Evolutionary conservation across 1,284 basidiomycete genomes (phyloP).

Genomic region (Gymnopus androsaceus): DNA sequence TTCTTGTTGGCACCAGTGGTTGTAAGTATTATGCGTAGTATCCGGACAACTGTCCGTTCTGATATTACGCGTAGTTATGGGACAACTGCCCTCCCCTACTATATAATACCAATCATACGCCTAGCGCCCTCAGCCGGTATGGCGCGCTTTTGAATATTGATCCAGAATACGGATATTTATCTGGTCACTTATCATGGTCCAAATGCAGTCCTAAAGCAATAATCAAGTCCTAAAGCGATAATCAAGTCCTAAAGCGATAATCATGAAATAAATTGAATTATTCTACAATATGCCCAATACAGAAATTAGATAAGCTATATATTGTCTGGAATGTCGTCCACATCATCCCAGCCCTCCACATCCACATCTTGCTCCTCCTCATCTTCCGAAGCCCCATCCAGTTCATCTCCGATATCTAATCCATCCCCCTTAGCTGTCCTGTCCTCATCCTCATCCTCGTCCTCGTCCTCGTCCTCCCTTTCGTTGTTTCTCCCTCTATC

Average conservation of each 20-base stretch:
- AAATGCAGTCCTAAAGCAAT: background rate
- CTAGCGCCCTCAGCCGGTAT: background rate
- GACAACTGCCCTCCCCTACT: background rate
- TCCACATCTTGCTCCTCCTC: background rate
- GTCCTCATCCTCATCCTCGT: too few relatives aligned
- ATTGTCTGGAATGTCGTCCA: background rate
- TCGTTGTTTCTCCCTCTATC: too few relatives aligned
- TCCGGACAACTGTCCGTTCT: background rate
- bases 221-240: background rate
- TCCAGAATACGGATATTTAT: background rate
- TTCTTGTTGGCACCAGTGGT: background rate
- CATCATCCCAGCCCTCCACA: background rate
- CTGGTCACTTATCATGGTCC: background rate
- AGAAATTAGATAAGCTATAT: background rate
- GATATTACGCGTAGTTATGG: background rate
- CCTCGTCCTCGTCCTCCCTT: too few relatives aligned
- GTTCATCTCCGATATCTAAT: background rate
- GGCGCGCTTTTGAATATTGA: background rate
- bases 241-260: background rate
- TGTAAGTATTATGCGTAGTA: background rate
- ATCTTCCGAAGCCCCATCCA: background rate
- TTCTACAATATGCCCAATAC: background rate
- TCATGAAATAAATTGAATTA: background rate
- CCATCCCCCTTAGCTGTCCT: background rate
- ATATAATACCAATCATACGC: background rate